Conservation (phyloP, 140 eudicot genomes). For the Senecio squalidus region DNA sequence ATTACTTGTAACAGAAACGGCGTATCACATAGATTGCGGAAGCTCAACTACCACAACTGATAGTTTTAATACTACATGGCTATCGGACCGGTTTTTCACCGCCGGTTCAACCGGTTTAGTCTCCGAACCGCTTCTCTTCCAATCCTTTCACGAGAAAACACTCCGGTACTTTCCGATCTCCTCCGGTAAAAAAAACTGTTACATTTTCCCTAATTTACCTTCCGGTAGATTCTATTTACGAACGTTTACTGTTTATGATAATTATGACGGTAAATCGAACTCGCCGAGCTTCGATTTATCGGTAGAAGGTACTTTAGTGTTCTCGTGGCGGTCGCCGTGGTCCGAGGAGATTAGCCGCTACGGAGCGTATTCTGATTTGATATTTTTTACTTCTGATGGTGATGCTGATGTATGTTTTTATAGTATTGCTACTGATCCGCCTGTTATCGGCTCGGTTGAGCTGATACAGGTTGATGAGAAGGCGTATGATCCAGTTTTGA, state of each 20-base stretch:
- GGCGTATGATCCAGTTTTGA: slow-evolving; percentile 43
- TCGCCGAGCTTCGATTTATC: slow-evolving; percentile 83
- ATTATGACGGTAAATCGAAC: slow-evolving; percentile 73
- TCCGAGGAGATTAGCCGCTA: slow-evolving; percentile 40
- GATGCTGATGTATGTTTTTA: slow-evolving; percentile 74
- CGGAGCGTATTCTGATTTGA: slow-evolving; percentile 83
- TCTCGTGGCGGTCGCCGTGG: slow-evolving; percentile 92
- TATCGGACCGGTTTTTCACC: slow-evolving; percentile 84
- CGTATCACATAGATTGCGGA: slow-evolving; percentile 82
- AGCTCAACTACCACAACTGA: slow-evolving; percentile 60
- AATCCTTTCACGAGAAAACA: slow-evolving; percentile 60
- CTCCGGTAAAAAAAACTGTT: slow-evolving; percentile 89
- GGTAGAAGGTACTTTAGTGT: slow-evolving; percentile 72
- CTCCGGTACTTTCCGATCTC: slow-evolving; percentile 79
- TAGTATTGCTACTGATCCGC: slow-evolving; percentile 93
- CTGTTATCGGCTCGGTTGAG: slow-evolving; percentile 72
- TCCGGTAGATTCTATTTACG: slow-evolving; percentile 50
- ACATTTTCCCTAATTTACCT: slow-evolving; percentile 52
- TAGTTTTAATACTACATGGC: slow-evolving; percentile 63
- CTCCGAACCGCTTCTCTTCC: slow-evolving; percentile 78
- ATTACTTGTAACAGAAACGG: slow-evolving; percentile 35
- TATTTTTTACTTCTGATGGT: slow-evolving; percentile 43
- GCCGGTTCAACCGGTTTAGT: slow-evolving; percentile 73
- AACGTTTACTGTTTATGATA: slow-evolving; percentile 87
- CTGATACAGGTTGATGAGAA: slow-evolving; percentile 55